Base-by-base conservation (phyloP, 352 stramenopile genomes). In the Lagenidium sp. region DNA sequence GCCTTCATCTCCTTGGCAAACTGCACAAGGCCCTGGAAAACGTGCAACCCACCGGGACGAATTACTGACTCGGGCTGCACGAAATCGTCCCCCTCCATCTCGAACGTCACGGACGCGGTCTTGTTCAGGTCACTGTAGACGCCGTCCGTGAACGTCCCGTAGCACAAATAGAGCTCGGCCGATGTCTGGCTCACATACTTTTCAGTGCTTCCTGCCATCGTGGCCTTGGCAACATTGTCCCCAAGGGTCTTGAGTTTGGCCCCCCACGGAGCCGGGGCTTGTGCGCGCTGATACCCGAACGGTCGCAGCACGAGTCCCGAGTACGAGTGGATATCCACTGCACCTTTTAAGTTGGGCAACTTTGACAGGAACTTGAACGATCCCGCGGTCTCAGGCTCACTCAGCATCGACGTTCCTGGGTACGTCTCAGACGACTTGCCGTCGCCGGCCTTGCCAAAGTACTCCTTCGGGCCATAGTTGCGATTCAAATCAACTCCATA, bases 41-140 rank as follows among this genome's bases (percentile, higher is more conserved):
- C 52, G 45, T 37, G 50, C 8, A 29, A 19, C 7, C 59, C 59
- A 29, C 36, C 51, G 0, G 55, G 51, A 20, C 59, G 59, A 39
- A 68, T 68, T 5, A 28, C 45, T 8, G 40, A 53, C 26, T 58
- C 48, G 23, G 40, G 24, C 23, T 50, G 49, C 3, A 59, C 44
- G 16, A 69, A 69, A 47, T 30, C 42, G 19, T 42, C 44, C 47
- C 60, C 60, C 29, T 65, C 50, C 51, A 69, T 51, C 44, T 69
- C 60, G 37, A 69, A 60, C 31, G 55, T 69, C 10, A 69, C 40
- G 4, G 47, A 53, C 26, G 52, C 53, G 12, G 60, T 56, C 32
- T 63, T 65, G 42, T 64, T 57, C 18, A 65, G 48, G 4, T 53
- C 44, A 16, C 44, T 53, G 37, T 44, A 68, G 30, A 68, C 36